Base-by-base conservation (phyloP, 1,284 basidiomycete genomes). In the Fomitiporia mediterranea region DNA sequence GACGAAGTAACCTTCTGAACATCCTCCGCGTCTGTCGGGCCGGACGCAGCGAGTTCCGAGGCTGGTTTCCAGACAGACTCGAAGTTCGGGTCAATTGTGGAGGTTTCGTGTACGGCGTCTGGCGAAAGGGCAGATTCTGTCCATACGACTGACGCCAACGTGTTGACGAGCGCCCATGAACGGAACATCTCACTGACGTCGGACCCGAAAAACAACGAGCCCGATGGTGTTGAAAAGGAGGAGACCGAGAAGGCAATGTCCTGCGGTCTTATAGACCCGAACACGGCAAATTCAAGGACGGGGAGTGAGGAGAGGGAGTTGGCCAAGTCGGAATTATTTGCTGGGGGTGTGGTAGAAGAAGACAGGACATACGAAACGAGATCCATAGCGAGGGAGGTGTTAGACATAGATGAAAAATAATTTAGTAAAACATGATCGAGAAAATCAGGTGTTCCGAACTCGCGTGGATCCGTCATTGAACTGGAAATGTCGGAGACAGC, bases 171-270 rank as follows among this genome's bases (percentile, higher is more conserved):
- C 3, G 79, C 74, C 82, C 82, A 85, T 37, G 74, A 66, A 11
- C 83, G 76, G 46, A 85, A 65, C 19, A 70, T 67, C 19, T 68
- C 65, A 2, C 77, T 79, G 47, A 73, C 67, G 40, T 72, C 67
- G 28, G 81, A 80, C 11, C 83, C 84, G 63, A 85, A 85, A 63
- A 84, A 84, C 35, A 86, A 67, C 2, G 70, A 62, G 8, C 75
- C 77, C 27, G 72, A 70, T n/a, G 79, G 67, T 7, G 74, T 76
- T 4, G 77, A 70, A 59, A 85, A 79, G 9, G 80, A 76, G 19
- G 82, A 80, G n/a, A 76, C 68, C 9, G 74, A 73, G 40, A 68
- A 74, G 38, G 63, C 62, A 19, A 83, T 64, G 63, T 85, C 83
- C 4, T 72, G 62, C 17, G 77, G 72, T 19, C 66, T 65, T 28